Evolutionary conservation across 2,329 filamentous ascomycete species (phyloP).

Genomic region (Botrytis medusae): DNA sequence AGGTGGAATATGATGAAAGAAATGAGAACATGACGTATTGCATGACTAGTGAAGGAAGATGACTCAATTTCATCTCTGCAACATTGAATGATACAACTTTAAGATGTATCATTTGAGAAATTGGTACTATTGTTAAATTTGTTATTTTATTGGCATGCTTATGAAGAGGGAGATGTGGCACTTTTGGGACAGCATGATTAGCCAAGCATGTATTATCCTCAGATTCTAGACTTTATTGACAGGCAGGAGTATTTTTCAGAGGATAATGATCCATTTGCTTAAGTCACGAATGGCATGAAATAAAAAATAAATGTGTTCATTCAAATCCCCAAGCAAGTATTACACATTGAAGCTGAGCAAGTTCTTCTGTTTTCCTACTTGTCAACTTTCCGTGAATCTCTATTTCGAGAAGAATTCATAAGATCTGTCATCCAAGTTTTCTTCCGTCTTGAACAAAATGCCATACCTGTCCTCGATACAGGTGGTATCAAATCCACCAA

Average conservation of each 20-base stretch:
- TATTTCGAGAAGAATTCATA: neutral
- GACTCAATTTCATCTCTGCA: neutral
- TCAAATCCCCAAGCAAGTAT: neutral
- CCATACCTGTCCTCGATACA: neutral
- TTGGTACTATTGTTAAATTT: neutral
- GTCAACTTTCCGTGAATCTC: neutral
- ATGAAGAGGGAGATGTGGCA: neutral
- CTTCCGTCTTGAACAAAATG: neutral
- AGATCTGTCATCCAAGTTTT: neutral
- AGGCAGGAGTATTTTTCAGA: neutral
- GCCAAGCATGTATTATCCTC: neutral
- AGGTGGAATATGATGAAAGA: neutral
- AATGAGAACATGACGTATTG: neutral
- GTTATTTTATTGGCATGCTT: neutral
- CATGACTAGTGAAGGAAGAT: neutral
- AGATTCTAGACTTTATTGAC: neutral
- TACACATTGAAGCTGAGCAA: neutral
- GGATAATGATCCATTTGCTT: neutral
- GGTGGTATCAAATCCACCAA: neutral
- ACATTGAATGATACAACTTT: neutral
- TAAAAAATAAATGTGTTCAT: neutral
- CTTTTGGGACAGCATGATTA: neutral
- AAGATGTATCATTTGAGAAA: neutral
- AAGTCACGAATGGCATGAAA: neutral
- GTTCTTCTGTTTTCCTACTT: neutral